Evolutionary conservation across 192 early-diverging fungal species (phyloP), one percentile per base, ranked within the genome.

Genomic region (Coemansia sp.): DNA sequence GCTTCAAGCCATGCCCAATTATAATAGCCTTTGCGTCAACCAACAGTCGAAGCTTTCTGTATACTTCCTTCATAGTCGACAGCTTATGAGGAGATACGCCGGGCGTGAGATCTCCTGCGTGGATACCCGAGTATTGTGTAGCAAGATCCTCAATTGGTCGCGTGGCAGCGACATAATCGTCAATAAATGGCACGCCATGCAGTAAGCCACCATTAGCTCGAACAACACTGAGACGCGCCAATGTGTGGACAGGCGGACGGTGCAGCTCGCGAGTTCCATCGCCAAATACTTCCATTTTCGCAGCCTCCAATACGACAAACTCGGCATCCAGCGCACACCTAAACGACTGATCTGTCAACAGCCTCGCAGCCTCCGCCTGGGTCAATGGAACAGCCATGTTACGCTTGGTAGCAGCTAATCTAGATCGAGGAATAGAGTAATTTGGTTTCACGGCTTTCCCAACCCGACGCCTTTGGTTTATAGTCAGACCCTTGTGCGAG

Each of bases 111-210:
- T 99, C 96, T 13, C 91, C 94, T 4, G 88, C 89, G 61, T 93
- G 89, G 72, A 98, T 97, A 16, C 97, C 96, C n/a, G 92, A 94
- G 72, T 88, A 99, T 77, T 93, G 91, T 0, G 97, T 98, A 13
- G 97, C 75, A 62, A 96, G 94, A 67, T 99, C 96, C 13, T 91
- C 91, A 32, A 99, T 87, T 8, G 92, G 91, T 58, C 95, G 93
- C 9, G 86, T 87, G 3, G 90, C 89, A 3, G 84, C 89, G 60
- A 99, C 93, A 71, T 99, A 98, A 75, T 99, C 97, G 74, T 99
- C 97, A 50, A 99, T 95, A 76, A 97, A 97, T 1, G 96, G 95
- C 19, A 91, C 77, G 17, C 90, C 89, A 40, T 90, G 87, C 38
- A 89, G 65, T 0, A 85, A 81, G 0, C 91, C 93, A 14, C 87